Conservation (phyloP, 2,329 filamentous ascomycete species). For the Metarhizium robertsii region DNA sequence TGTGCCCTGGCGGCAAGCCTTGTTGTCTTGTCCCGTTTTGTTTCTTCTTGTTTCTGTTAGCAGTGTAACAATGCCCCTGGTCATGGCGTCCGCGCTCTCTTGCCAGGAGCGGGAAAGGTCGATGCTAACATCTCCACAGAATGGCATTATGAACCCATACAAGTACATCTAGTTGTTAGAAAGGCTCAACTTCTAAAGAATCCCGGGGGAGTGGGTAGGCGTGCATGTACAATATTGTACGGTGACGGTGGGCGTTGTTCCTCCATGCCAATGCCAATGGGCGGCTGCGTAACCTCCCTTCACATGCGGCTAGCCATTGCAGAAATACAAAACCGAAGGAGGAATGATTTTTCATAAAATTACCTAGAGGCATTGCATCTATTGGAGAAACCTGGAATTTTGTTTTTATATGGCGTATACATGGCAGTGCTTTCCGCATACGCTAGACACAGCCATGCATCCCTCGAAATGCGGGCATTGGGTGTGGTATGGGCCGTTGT, state of each 20-base stretch:
- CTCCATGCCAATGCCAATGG: neutral
- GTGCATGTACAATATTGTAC: neutral
- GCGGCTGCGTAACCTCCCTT: neutral
- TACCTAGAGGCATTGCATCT: neutral
- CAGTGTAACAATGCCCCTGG: neutral
- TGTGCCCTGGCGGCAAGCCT: neutral
- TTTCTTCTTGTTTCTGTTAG: neutral
- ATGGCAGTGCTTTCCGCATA: neutral
- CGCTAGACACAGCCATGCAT: neutral
- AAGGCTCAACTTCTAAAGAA: neutral
- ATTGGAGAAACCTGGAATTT: neutral
- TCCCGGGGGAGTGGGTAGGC: neutral
- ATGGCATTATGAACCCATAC: conserved; percentile 98
- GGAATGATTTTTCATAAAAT: neutral
- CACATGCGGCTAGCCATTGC: neutral
- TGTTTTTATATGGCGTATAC: neutral
- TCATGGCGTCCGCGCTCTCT: neutral
- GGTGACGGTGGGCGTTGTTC: neutral
- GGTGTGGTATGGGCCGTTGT: neutral
- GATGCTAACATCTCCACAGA: conserved; percentile 41
- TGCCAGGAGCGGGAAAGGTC: conserved; percentile 11
- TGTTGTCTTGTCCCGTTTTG: neutral
- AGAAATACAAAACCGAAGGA: neutral
- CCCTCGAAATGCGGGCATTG: neutral
- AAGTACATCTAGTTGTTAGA: conserved; percentile 63